phyloP scores from a whole-genome alignment of 2,329 filamentous ascomycete genomes.

The Aphanocladium album region DNA sequence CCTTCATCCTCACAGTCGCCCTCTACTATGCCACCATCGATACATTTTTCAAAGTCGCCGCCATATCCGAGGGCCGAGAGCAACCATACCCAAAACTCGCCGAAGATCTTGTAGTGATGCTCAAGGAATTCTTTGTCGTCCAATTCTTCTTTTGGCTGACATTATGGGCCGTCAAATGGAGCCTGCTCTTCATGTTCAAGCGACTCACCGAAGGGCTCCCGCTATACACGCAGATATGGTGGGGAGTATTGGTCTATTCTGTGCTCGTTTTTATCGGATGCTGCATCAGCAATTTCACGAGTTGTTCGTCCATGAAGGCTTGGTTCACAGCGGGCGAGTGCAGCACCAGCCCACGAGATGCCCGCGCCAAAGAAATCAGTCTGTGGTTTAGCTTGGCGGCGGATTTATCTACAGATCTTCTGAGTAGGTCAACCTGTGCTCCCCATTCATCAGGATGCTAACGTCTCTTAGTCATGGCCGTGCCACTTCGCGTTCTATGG shows the following conservation, averaged over 20 bases:
- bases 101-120: slow-evolving; percentile 15
- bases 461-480: slow-evolving; percentile 16
- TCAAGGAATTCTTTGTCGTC: slow-evolving; percentile 18
- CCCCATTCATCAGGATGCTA: not conserved
- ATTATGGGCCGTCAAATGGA: slow-evolving; percentile 20
- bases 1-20: slow-evolving; percentile 16
- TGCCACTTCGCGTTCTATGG: slow-evolving; percentile 17
- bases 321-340: slow-evolving; percentile 19
- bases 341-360: slow-evolving; percentile 13
- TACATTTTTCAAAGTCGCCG: slow-evolving; percentile 16
- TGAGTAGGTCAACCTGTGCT: slow-evolving; percentile 13
- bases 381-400: slow-evolving; percentile 19
- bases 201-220: slow-evolving; percentile 16
- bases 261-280: slow-evolving; percentile 18
- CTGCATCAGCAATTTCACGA: slow-evolving; percentile 20
- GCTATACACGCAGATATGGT: slow-evolving; percentile 17
- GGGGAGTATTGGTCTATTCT: slow-evolving; percentile 17
- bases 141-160: slow-evolving; percentile 21
- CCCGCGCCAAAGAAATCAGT: slow-evolving; percentile 17
- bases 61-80: slow-evolving; percentile 8
- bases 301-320: slow-evolving; percentile 18
- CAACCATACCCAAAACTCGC: slow-evolving; percentile 12
- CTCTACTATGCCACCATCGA: slow-evolving; percentile 17
- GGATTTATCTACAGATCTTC: slow-evolving; percentile 18
- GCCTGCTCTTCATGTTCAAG: slow-evolving; percentile 19